Percentiles rank a stretch among this genome's conserved stretches.
Conservation (phyloP, 257 asterid species). For the Cinchona pubescens region DNA sequence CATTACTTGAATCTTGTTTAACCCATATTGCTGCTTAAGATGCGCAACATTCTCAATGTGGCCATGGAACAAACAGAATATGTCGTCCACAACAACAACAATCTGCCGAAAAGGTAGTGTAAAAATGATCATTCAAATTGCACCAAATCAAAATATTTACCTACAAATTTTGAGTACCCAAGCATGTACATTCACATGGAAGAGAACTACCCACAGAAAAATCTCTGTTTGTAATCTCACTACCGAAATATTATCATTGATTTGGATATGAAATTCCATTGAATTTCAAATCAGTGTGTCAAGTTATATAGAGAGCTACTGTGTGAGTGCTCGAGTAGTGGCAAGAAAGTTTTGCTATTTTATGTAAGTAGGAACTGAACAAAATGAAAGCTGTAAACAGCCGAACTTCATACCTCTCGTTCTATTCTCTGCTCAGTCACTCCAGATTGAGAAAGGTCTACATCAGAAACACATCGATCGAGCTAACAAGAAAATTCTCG, state of each 20-base stretch:
- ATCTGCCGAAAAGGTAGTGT: constrained; percentile 33
- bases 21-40: constrained; percentile 92
- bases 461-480: constrained; percentile 47
- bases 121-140: not conserved
- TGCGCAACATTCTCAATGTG: constrained; percentile 82
- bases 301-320: not conserved
- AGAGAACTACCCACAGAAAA: too few species aligned
- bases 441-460: constrained; percentile 46
- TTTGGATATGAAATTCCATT: too few species aligned
- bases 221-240: too few species aligned
- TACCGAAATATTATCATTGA: too few species aligned
- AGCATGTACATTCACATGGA: not conserved
- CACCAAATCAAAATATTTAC: not conserved
- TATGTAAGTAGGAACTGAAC: not conserved
- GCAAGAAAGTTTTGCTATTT: not conserved
- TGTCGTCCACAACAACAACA: constrained; percentile 84
- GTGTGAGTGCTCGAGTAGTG: not conserved
- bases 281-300: too few species aligned
- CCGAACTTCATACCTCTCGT: constrained; percentile 49
- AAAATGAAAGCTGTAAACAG: not conserved
- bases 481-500: constrained; percentile 75
- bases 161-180: not conserved
- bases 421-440: constrained; percentile 50
- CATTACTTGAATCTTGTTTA: constrained; percentile 80
- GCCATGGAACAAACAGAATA: constrained; percentile 94